Base-by-base conservation (phyloP, 306 rosid genomes). In the Trifolium dubium region DNA sequence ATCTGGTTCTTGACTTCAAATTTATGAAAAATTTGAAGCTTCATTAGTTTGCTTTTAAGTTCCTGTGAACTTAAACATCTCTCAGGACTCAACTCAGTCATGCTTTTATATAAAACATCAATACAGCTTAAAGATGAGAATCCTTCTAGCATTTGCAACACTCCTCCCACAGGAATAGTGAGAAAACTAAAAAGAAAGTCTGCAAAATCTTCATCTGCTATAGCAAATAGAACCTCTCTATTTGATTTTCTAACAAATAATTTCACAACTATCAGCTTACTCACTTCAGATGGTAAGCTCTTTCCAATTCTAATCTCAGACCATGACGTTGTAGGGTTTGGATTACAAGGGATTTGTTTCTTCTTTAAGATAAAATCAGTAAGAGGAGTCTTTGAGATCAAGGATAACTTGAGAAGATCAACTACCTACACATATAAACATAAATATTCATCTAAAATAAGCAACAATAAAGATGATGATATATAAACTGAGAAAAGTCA, bases 161-260 rank as follows among this genome's bases (percentile, higher is more conserved):
- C 69, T n/a, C 47, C 35, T 14, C 61, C 69, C 3, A 73, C 10
- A 12, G 77, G 68, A 14, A 72, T 40, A 5, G 53, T 47, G 10
- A 74, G 67, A 28, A 74, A 74, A 14, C 79, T 35, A 0, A 49
- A 56, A 47, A 63, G 30, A 1, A 64, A 12, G 39, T 74, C 40
- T 0, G 46, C 64, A 34, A 64, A 63, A 35, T 74, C 64, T 62
- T 49, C 53, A 4, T 44, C n/a, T 1, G 29, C 72, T 31, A 9
- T 31, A n/a, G 47, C 47, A 73, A 60, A 47, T 5, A 63, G 0
- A 10, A 50, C 11, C 35, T 11, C 53, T 2, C 46, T 2, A 41
- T 19, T 8, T 3, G 79, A 75, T 75, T 65, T 76, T 75, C 35
- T 66, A 4, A 30, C 0, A 2, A 58, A 3, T 0, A 11, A 0